Percentiles rank a stretch among this genome's conserved stretches.
Conservation (phyloP, 2,329 filamentous ascomycete genomes). For the Daldinia sp. region DNA sequence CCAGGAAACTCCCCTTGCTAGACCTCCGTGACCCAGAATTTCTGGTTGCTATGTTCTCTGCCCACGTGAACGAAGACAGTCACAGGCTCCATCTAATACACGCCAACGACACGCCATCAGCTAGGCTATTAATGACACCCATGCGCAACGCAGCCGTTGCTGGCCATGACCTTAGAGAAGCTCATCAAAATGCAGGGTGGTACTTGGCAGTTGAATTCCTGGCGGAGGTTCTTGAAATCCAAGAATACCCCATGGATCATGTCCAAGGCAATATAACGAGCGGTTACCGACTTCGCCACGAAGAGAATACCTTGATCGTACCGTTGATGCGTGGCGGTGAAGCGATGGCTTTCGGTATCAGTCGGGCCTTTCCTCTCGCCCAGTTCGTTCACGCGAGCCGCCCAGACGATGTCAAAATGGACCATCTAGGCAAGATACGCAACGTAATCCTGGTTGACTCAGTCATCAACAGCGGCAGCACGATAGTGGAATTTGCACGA, state of each 20-base stretch:
- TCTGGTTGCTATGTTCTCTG: conserved; percentile 39
- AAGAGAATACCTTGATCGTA: conserved; percentile 65
- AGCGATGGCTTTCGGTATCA: conserved; percentile 70
- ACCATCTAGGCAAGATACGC: conserved; percentile 56
- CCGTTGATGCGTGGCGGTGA: conserved; percentile 74
- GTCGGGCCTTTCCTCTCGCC: conserved; percentile 62
- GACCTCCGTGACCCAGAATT: conserved; percentile 50
- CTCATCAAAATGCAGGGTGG: conserved; percentile 62
- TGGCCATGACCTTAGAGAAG: conserved; percentile 61
- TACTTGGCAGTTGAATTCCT: conserved; percentile 67
- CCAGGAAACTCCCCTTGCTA: conserved; percentile 57
- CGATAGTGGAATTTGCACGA: conserved; percentile 61
- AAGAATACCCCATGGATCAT: conserved; percentile 62
- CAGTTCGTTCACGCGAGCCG: conserved; percentile 40
- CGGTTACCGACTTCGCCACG: conserved; percentile 61
- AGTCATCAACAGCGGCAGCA: conserved; percentile 68
- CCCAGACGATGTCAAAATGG: conserved; percentile 56
- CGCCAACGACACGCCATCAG: neutral
- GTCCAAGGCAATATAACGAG: conserved; percentile 61
- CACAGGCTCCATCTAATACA: neutral
- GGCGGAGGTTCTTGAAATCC: conserved; percentile 61
- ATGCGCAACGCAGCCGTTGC: conserved; percentile 62
- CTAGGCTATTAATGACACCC: conserved; percentile 62
- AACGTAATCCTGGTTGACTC: conserved; percentile 69
- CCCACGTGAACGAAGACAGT: conserved; percentile 50